A percentile compares a stretch with the other conserved stretches of the same genome.
These are phyloP conservation scores for Neofusicoccum sp. DNA, from an alignment of 2,329 filamentous ascomycete genomes.

Conservation along the genomic window DNA sequence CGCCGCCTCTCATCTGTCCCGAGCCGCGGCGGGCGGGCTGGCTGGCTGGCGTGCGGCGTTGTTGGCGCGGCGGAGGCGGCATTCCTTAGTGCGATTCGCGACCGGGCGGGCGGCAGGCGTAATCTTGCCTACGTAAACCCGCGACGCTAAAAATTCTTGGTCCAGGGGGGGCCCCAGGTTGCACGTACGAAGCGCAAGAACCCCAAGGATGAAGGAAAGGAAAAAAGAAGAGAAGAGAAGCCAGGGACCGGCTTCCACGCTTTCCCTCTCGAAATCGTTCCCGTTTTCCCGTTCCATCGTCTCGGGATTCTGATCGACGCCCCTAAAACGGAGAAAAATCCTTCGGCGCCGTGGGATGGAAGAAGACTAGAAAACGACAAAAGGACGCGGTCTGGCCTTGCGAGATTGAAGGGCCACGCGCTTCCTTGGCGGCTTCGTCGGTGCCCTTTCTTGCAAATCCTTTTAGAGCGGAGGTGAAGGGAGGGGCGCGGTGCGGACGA, in stretches of 20 bases:
- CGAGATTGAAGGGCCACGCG: background rate
- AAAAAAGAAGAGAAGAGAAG: background rate
- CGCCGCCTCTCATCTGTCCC: too few relatives aligned
- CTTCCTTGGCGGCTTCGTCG: background rate
- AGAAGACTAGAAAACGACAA: background rate
- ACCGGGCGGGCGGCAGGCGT: too few relatives aligned
- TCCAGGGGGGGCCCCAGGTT: background rate
- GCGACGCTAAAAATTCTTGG: background rate
- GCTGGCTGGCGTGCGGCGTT: too few relatives aligned
- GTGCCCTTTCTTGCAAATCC: too few relatives aligned
- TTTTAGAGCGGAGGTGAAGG: too few relatives aligned
- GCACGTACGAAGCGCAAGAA: background rate
- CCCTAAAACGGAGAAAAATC: background rate
- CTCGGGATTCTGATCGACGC: conserved; percentile 5
- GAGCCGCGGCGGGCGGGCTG: too few relatives aligned
- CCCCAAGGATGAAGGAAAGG: background rate
- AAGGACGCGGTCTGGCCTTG: background rate
- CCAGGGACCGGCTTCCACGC: background rate
- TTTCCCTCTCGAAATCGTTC: background rate
- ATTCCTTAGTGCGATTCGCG: too few relatives aligned
- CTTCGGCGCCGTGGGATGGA: background rate
- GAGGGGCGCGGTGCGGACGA: too few relatives aligned
- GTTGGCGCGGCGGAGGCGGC: too few relatives aligned
- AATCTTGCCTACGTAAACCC: too few relatives aligned
- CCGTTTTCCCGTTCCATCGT: background rate